Percentiles rank a stretch among this genome's conserved stretches.
phyloP scores from a whole-genome alignment of 2,329 filamentous ascomycete genomes.

The Ceratocystis variospora region DNA sequence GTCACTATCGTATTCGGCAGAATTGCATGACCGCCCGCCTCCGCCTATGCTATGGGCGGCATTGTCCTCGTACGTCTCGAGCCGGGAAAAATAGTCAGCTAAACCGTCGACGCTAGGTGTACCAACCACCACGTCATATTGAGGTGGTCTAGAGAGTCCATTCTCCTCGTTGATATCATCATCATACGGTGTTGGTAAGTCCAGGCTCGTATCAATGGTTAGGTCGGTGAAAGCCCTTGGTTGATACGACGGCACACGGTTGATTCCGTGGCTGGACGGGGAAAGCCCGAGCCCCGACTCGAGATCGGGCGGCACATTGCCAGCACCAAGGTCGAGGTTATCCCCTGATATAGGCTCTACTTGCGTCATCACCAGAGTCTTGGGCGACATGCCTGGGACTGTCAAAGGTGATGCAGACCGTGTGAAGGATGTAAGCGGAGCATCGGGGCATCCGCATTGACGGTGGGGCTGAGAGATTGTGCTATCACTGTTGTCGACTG shows the following conservation, averaged over 20 bases:
- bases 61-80: slow-evolving; percentile 53
- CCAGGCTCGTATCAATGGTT: slow-evolving; percentile 27
- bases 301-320: neutral
- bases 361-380: slow-evolving; percentile 3
- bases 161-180: slow-evolving; percentile 22
- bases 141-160: slow-evolving; percentile 58
- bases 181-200: slow-evolving; percentile 26
- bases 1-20: slow-evolving; percentile 26
- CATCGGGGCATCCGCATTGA: slow-evolving; percentile 42
- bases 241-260: slow-evolving; percentile 73
- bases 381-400: slow-evolving; percentile 8
- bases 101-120: slow-evolving; percentile 53
- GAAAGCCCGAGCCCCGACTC: neutral
- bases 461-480: slow-evolving; percentile 34
- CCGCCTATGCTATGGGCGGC: neutral
- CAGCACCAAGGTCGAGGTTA: neutral
- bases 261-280: slow-evolving; percentile 30
- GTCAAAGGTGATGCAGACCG: neutral
- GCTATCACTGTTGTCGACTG: slow-evolving; percentile 39
- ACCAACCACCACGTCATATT: slow-evolving; percentile 68
- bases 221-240: slow-evolving; percentile 66
- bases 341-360: slow-evolving; percentile 5
- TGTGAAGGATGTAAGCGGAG: slow-evolving; percentile 15
- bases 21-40: slow-evolving; percentile 23
- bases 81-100: slow-evolving; percentile 73